These are phyloP conservation scores for Pisolithus thermaeus DNA, from an alignment of 1,284 basidiomycete species.

Conservation along the genomic window DNA sequence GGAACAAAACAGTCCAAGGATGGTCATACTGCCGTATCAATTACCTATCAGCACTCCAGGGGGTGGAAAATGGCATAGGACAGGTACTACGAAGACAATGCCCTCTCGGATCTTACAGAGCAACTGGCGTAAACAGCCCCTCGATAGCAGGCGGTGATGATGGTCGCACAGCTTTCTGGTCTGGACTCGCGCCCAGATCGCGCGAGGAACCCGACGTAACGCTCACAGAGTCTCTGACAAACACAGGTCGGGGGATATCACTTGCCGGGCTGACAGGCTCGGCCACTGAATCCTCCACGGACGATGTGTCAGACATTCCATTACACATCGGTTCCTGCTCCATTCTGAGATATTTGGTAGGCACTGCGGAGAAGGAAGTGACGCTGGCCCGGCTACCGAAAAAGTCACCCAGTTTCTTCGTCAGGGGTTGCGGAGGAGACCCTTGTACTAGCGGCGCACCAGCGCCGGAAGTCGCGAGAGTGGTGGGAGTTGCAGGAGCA, in stretches of 20 bases:
- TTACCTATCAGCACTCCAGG: neutral
- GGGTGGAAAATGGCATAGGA: neutral
- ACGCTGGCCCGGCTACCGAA: slow-evolving; percentile 54
- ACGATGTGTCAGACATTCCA: slow-evolving; percentile 49
- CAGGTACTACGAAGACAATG: neutral
- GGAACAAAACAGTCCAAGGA: neutral
- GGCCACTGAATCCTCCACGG: slow-evolving; percentile 35
- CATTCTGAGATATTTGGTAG: slow-evolving; percentile 25
- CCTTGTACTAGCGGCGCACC: slow-evolving; percentile 15
- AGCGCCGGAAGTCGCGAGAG: slow-evolving; percentile 26
- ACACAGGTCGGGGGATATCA: slow-evolving; percentile 33
- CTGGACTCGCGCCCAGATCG: slow-evolving; percentile 26
- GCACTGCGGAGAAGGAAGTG: slow-evolving; percentile 34
- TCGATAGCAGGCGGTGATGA: slow-evolving; percentile 10
- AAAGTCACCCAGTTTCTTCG: slow-evolving; percentile 63
- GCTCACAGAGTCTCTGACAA: slow-evolving; percentile 33
- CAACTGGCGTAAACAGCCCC: slow-evolving; percentile 22
- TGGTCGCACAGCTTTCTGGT: slow-evolving; percentile 17
- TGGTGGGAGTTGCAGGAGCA: slow-evolving; percentile 22
- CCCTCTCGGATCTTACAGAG: slow-evolving; percentile 18
- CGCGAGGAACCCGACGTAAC: slow-evolving; percentile 24
- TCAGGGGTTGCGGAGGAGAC: slow-evolving; percentile 35
- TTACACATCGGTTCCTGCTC: slow-evolving; percentile 40
- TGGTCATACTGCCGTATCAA: neutral
- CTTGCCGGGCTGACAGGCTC: slow-evolving; percentile 53